Base-by-base conservation (phyloP, 768 basidiomycete species). In the Leccinellum albellum region DNA sequence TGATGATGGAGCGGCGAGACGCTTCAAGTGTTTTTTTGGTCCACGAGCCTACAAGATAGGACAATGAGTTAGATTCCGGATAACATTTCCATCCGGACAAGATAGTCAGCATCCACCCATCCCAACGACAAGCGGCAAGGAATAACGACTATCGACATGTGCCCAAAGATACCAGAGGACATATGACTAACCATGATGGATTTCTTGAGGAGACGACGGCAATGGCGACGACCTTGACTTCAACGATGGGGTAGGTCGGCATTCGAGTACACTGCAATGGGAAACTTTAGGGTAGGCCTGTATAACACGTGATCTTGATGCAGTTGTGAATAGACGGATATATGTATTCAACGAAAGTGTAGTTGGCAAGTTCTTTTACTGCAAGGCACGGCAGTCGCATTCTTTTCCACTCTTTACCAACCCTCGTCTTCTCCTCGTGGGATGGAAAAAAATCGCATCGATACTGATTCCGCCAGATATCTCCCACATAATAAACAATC, bases 21-120 rank as follows among this genome's bases (percentile, higher is more conserved):
- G 91, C 85, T 98, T 98, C 81, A 98, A 85, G 74, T 98, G 95
- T 79, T 97, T 97, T 89, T 91, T 97, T 63, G 95, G 95, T 87
- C 95, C 95, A 76, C 95, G 89, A 72, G 85, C 94, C 95, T 97
- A 65, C 21, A 65, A 64, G 64, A 70, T 46, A 51, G 40, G 35
- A 51, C 31, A 56, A 56, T 4, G 50, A 14, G 48, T 73, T 31
- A 74, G 58, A 48, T 53, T 29, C 13, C 20, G 9, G 48, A 46
- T 33, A 53, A 49, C 10, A 54, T 44, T 46, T 57, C 33, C 61
- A 71, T 67, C 71, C 57, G 54, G 51, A 56, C 46, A 24, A 46
- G 40, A 49, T 9, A 42, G 26, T 26, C 33, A 24, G 37, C 67
- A 74, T 74, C 71, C 71, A 71, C 29, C 70, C 61, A 65, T 63